Conservation (phyloP, 805 yeast genomes). For the Ogataea wickerhamii region DNA sequence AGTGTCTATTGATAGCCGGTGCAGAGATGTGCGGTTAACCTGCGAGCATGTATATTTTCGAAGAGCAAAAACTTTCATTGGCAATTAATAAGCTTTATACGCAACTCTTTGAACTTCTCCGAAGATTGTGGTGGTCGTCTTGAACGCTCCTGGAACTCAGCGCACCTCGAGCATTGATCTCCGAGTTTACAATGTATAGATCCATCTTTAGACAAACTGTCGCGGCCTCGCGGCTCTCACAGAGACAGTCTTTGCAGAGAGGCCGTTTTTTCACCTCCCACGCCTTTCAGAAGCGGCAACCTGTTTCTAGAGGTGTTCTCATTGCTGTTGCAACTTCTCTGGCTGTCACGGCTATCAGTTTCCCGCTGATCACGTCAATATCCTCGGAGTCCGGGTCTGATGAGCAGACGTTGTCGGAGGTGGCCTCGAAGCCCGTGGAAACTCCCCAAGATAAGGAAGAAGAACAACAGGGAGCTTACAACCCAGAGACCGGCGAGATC, state of each 20-base stretch:
- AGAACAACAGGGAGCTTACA: slow-evolving; percentile 65
- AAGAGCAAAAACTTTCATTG: too few species aligned
- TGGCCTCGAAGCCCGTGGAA: slow-evolving; percentile 20
- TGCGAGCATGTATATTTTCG: too few species aligned
- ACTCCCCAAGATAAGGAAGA: slow-evolving; percentile 33
- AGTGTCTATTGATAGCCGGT: too few species aligned
- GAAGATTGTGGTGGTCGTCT: too few species aligned
- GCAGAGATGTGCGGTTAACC: too few species aligned
- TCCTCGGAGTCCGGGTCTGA: slow-evolving; percentile 13
- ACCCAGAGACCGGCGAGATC: slow-evolving; percentile 97
- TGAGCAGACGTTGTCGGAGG: slow-evolving; percentile 13
- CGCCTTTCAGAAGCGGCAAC: not conserved
- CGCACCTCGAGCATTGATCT: too few species aligned
- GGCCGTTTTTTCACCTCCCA: slow-evolving; percentile 1
- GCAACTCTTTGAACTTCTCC: too few species aligned
- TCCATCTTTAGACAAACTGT: slow-evolving; percentile 2
- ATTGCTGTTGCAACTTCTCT: slow-evolving; percentile 7
- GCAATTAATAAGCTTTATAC: too few species aligned
- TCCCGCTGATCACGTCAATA: slow-evolving; percentile 7
- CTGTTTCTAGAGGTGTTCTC: not conserved
- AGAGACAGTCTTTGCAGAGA: slow-evolving; percentile 4
- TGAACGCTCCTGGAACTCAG: too few species aligned
- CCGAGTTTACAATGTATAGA: slow-evolving; percentile 6
- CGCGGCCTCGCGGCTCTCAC: slow-evolving; percentile 3
- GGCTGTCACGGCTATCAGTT: slow-evolving; percentile 6